Percentiles rank a stretch among this genome's conserved stretches.
phyloP scores from a whole-genome alignment of 2,329 filamentous ascomycete genomes.

The Botryotinia globosa region DNA sequence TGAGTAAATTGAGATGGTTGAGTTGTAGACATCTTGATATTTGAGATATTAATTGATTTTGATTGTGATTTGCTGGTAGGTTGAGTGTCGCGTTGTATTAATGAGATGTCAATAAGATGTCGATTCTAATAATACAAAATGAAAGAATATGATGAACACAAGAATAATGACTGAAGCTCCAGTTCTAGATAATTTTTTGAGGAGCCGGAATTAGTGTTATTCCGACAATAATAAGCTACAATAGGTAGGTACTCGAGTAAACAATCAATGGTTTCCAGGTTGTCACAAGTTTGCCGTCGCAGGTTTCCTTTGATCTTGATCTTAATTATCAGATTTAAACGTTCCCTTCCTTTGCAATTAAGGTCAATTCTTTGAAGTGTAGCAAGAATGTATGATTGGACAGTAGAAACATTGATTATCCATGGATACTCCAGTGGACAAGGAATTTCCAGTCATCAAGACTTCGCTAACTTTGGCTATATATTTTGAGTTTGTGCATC shows the following conservation, averaged over 20 bases:
- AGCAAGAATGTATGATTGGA: neutral
- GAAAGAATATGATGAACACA: neutral
- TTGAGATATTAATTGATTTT: neutral
- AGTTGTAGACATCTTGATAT: conserved; percentile 6
- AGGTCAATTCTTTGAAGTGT: neutral
- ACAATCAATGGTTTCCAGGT: too few species aligned
- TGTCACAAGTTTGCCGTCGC: neutral
- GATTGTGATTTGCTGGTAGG: neutral
- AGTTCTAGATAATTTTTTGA: conserved; percentile 7
- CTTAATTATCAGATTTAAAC: neutral
- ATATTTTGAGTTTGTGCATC: rapidly evolving
- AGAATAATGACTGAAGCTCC: conserved; percentile 11
- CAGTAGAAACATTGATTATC: neutral
- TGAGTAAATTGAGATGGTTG: conserved; percentile 4
- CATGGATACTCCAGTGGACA: neutral
- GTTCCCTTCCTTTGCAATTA: too few species aligned
- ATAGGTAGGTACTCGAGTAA: too few species aligned
- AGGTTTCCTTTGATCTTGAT: neutral
- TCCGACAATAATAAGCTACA: neutral
- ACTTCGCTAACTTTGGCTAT: rapidly evolving
- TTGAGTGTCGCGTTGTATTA: neutral
- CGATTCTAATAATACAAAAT: neutral
- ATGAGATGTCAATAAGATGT: neutral
- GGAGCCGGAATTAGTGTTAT: neutral
- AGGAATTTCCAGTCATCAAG: too few species aligned